Evolutionary conservation across 2,329 filamentous ascomycete species (phyloP).

Genomic region (Pseudocercospora pini-densiflorae): DNA sequence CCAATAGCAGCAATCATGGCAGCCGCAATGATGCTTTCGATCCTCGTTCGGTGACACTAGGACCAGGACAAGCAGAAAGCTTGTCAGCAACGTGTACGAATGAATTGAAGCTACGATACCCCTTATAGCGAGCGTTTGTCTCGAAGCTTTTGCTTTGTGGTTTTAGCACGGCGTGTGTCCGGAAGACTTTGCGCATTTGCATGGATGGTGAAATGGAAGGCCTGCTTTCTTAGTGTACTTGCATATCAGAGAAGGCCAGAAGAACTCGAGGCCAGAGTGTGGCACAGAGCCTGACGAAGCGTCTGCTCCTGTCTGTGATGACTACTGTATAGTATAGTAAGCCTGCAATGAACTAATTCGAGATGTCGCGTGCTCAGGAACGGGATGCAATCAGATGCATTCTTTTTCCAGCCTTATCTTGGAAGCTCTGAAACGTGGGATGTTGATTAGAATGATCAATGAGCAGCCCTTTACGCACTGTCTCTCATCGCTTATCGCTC

Average conservation of each 20-base stretch:
- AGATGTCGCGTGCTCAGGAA: neutral
- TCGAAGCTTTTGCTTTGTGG: constrained; percentile 10
- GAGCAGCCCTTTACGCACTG: neutral
- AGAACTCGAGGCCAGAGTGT: neutral
- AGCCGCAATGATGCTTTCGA: constrained; percentile 10
- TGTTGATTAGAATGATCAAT: neutral
- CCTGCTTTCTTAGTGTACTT: neutral
- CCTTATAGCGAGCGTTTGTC: constrained; percentile 4
- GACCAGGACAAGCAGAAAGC: constrained; percentile 6
- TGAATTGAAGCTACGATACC: constrained; percentile 10
- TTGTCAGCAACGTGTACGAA: neutral
- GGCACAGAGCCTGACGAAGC: constrained; percentile 1
- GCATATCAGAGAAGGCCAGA: neutral
- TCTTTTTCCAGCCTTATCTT: neutral
- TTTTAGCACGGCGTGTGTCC: constrained; percentile 7
- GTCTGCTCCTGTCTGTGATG: constrained; percentile 3
- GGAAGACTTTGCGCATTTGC: constrained; percentile 8
- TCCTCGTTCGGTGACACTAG: constrained; percentile 8
- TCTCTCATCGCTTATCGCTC: neutral
- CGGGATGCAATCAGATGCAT: neutral
- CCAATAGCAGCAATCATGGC: constrained; percentile 2
- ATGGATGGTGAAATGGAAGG: constrained; percentile 6
- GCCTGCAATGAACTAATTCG: neutral
- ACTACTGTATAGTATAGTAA: constrained; percentile 1
- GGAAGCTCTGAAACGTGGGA: constrained; percentile 7